Base-by-base conservation (phyloP, 768 basidiomycete genomes). In the Lepiota venenata region DNA sequence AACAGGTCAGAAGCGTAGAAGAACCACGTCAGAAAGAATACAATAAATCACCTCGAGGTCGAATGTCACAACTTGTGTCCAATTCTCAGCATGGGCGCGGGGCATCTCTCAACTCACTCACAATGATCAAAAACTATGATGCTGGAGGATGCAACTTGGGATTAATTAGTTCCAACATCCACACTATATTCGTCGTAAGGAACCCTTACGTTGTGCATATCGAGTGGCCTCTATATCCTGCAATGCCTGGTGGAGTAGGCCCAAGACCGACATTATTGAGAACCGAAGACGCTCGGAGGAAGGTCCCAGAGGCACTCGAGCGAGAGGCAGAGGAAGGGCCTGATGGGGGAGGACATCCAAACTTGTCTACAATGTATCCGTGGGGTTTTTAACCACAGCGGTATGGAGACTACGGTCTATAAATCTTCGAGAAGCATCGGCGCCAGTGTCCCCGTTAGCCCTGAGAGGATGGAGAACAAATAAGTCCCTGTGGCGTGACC, bases 71-170 rank as follows among this genome's bases (percentile, higher is more conserved):
- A 78, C 81, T 83, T 6, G 7, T 47, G 37, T 10, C 10, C 42
- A 25, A 39, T 6, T 10, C 29, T 54, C 36, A 56, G 39, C 32
- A 35, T 32, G 3, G 32, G 32, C 32, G 32, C 32, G 10, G 10
- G 32, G 2, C 8, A 29, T 8, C 8, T 14, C 6, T 4, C 29
- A 12, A 14, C 3, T 36, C 25, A 68, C 81, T 56, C 57, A 82
- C 82, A 16, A 63, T 83, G 79, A 59, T 84, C 82, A 54, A 70
- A 81, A 25, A 82, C 55, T 22, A 84, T 77, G 58, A 84, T 79
- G 25, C 68, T 63, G 42, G 74, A 77, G 5, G 79, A 76, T 4
- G 78, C 74, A 61, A 84, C 82, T 84, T 58, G 8, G 16, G 11
- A 18, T 29, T 7, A 51, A 21, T 21, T 16, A 55, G 41, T 44